Evolutionary conservation across 495 filamentous ascomycete species (phyloP).

Genomic region (Penicillium egyptiacum): DNA sequence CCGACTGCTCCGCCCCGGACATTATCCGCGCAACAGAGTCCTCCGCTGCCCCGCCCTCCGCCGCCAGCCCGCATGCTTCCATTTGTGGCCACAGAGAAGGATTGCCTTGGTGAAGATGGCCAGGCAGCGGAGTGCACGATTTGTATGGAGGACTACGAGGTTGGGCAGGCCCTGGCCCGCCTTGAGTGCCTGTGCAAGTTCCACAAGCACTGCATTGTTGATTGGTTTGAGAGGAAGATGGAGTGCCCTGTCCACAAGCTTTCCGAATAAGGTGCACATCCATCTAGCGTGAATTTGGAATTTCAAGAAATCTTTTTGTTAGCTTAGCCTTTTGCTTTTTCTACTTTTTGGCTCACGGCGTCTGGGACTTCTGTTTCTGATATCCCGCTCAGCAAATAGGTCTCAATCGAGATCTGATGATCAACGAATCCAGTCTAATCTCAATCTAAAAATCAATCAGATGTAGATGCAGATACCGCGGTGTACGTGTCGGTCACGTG

Average conservation of each 20-base stretch:
- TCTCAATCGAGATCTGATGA: background rate
- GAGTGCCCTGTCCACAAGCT: conserved; percentile 57
- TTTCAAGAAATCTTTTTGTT: background rate
- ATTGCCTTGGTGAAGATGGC: conserved; percentile 71
- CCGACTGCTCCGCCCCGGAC: conserved; percentile 10
- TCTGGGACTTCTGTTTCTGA: conserved; percentile 5
- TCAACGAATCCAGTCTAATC: background rate
- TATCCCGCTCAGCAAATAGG: background rate
- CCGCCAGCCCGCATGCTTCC: conserved; percentile 53
- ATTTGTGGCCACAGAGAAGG: conserved; percentile 90
- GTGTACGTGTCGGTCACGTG: conserved; percentile 1
- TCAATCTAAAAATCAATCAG: background rate
- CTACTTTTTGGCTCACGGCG: conserved; percentile 7
- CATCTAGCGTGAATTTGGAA: background rate
- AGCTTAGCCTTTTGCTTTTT: conserved; percentile 4
- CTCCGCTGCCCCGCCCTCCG: conserved; percentile 23
- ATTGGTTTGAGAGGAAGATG: conserved; percentile 55
- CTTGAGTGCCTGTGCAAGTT: conserved; percentile 94
- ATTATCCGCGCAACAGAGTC: conserved; percentile 20
- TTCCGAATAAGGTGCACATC: conserved; percentile 20
- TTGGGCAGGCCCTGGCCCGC: conserved; percentile 76
- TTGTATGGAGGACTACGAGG: conserved; percentile 93
- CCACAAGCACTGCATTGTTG: conserved; percentile 67
- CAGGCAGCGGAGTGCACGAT: conserved; percentile 77
- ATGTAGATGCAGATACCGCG: background rate